Evolutionary conservation across 148 eudicot genomes (phyloP), one percentile per base, ranked within the genome.

Genomic region (Cornus florida): DNA sequence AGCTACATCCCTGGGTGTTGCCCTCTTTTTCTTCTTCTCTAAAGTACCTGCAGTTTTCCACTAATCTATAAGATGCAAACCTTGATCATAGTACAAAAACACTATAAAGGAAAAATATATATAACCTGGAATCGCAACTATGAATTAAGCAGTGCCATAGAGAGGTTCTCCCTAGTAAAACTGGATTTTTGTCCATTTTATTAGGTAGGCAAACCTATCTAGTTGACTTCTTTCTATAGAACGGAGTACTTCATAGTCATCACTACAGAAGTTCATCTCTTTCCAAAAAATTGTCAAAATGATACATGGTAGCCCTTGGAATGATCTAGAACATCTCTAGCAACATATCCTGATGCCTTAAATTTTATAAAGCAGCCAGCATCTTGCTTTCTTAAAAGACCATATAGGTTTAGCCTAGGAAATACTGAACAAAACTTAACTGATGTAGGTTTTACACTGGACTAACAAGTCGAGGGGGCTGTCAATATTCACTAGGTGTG

Each of bases 11-110:
- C 76, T 73, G 19, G 80, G 22, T 4, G 74, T 46, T 2, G 84
- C 84, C 80, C 82, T 78, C 66, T 16, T 84, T 75, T 68, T 78
- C 72, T 82, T 85, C 73, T 79, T 82, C 75, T 77, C 68, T 19
- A 32, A 22, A 33, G 12, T 1, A 72, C 71, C 87, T 85, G 77
- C 77, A 85, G 71, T 28, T 28, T 80, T 41, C 12, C 46, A 33
- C 32, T 19, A 69, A 35, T 48, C 53, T n/a, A 31, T 72, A 70
- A 69, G 43, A 19, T 53, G 17, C 66, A 35, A 11, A 22, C 13
- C 19, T 53, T 53, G 8, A 23, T 38, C 28, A 57, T 68, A 10
- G 56, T n/a, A 72, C 24, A n/a, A 72, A 64, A 71, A 66, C 4
- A 33, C 12, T 17, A 67, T 20, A 35, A 22, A 73, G 32, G 69